Base-by-base conservation (phyloP, 305 asterid genomes). In the Striga hermonthica region DNA sequence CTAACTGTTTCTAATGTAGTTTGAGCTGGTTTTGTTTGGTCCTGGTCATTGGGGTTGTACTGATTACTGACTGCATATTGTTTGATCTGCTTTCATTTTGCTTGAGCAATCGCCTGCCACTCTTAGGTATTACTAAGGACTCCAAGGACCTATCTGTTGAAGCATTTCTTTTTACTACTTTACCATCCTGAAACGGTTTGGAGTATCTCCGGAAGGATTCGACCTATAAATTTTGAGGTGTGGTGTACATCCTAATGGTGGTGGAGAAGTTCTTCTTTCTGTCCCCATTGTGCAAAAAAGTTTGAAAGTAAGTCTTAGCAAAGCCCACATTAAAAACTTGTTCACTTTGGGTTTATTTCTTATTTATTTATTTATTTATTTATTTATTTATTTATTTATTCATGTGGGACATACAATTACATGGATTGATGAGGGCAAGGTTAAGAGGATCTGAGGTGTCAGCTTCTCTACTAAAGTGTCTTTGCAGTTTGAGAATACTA, bases 341-440 rank as follows among this genome's bases (percentile, higher is more conserved):
- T n/a, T n/a, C n/a, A n/a, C n/a, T n/a, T n/a, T n/a, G n/a, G n/a
- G n/a, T n/a, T n/a, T n/a, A 36, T 68, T 34, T 67, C 60, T 59
- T 72, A 50, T 50, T 41, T 8, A 36, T 55, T 60, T 49, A 12
- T n/a, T n/a, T 53, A 59, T 44, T 64, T 53, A n/a, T n/a, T n/a
- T n/a, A n/a, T 61, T 74, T 56, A 45, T n/a, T n/a, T n/a, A n/a
- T n/a, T n/a, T n/a, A n/a, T n/a, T n/a, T n/a, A n/a, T n/a, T n/a
- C n/a, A n/a, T 37, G 13, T 52, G 58, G 40, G 31, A 55, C 82
- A 93, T 96, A 89, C 99, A 60, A 48, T 82, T 69, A 79, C 81
- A 40, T 93, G 97, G 97, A 85, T 69, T 75, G 97, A 90, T 9
- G 96, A 84, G 76, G 99, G 99, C 72, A 74, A 86, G 96, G 99